Percentiles rank a stretch among this genome's conserved stretches.
These are phyloP conservation scores for Lizonia empirigonia DNA, from an alignment of 2,329 filamentous ascomycete genomes.

Conservation along the genomic window DNA sequence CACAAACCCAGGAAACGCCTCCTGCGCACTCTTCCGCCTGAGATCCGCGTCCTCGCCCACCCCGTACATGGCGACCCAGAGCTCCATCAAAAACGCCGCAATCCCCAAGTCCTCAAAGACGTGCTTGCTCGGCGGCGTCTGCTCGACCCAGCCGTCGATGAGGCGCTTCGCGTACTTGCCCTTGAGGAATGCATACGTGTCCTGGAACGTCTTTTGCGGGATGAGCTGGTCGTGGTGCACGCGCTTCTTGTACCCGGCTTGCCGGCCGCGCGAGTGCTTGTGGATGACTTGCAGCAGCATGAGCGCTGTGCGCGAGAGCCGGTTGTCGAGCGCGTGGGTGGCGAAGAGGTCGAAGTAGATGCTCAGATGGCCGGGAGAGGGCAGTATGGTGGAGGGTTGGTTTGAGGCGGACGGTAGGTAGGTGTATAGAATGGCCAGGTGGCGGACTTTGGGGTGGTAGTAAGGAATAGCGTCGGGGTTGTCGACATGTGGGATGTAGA, in stretches of 20 bases:
- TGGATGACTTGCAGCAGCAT: constrained; percentile 70
- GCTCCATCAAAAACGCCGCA: constrained; percentile 87
- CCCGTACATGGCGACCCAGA: constrained; percentile 85
- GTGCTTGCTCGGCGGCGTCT: constrained; percentile 86
- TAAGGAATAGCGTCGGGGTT: constrained; percentile 72
- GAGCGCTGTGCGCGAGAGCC: constrained; percentile 69
- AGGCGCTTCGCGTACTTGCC: constrained; percentile 74
- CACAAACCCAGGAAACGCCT: constrained; percentile 81
- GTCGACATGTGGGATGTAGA: constrained; percentile 78
- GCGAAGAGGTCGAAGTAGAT: constrained; percentile 60
- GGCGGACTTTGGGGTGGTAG: constrained; percentile 81
- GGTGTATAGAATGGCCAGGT: constrained; percentile 76
- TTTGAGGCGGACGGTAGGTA: constrained; percentile 48
- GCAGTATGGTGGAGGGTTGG: constrained; percentile 23
- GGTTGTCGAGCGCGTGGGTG: constrained; percentile 49
- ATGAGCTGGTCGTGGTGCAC: constrained; percentile 84
- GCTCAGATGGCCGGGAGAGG: constrained; percentile 51
- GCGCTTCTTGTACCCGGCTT: constrained; percentile 75
- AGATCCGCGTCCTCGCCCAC: constrained; percentile 3
- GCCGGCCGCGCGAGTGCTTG: constrained; percentile 73
- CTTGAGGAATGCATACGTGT: constrained; percentile 82
- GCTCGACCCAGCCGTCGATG: constrained; percentile 80
- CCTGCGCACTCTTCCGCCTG: constrained; percentile 18
- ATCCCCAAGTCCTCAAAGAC: constrained; percentile 95
- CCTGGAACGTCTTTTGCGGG: constrained; percentile 76